Evolutionary conservation across 192 early-diverging fungal genomes (phyloP), one percentile per base, ranked within the genome.

Genomic region (Coemansia sp.): DNA sequence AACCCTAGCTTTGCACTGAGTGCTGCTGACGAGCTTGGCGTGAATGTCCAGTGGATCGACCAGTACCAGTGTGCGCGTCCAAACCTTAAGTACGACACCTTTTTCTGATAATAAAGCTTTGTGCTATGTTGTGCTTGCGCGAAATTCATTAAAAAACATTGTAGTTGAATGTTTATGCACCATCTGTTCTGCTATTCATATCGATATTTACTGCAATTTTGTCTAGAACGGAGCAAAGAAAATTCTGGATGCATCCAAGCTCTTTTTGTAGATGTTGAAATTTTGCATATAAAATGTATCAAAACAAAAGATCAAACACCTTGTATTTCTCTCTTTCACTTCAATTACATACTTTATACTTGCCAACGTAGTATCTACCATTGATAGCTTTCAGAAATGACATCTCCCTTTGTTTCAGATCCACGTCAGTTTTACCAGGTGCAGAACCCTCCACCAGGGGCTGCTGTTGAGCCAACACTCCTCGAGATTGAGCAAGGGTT

Each of bases 21-120:
- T 16, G 87, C 90, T 34, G 92, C 87, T 30, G 26, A 72, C 18
- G 81, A 92, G 46, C 69, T 95, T 43, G 86, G 84, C 16, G 86
- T 88, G 16, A 74, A 84, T n/a, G 83, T 86, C 20, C 64, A 79
- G n/a, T 86, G 81, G 79, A 66, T 81, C 18, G 63, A 65, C 7
- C 90, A 92, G 71, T 89, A 90, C 63, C 68, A 62, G 39, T 45
- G 75, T 21, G 84, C 59, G 10, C 67, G 63, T 4, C 42, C 62
- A 3, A 75, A 69, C 26, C 34, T 42, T 20, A 62, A 60, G 16
- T 60, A 69, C 5, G 55, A 34, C 18, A 39, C 43, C 2, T 69
- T 69, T 48, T 48, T 63, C 55, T 69, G 49, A 23, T 1, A 20
- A 10, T 35, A 35, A 4, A n/a, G 3, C 13, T 55, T 16, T 52